Conservation (phyloP, 1,284 basidiomycete genomes). For the Fomes fomentarius region DNA sequence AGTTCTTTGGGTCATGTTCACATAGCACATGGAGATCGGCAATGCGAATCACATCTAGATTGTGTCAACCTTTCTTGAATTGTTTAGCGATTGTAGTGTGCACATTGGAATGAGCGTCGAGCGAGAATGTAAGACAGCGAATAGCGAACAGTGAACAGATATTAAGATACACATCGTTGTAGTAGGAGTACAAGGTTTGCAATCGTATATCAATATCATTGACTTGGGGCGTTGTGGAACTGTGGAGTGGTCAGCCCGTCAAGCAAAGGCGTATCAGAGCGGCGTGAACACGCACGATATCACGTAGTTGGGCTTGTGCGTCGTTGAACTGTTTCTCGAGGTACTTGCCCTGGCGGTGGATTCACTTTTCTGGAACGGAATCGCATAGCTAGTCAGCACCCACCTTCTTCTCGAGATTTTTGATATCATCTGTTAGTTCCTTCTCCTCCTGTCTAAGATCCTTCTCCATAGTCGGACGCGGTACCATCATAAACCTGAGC, state of each 20-base stretch:
- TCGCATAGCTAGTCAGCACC: too few relatives aligned
- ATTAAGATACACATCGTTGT: not conserved
- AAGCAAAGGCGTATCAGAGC: not conserved
- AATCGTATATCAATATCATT: slow-evolving; percentile 33
- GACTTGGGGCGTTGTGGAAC: slow-evolving; percentile 67
- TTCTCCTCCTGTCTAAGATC: slow-evolving; percentile 79
- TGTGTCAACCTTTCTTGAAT: too few relatives aligned
- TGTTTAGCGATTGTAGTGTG: too few relatives aligned
- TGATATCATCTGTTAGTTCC: slow-evolving; percentile 80
- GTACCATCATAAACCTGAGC: slow-evolving; percentile 89
- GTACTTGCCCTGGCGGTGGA: slow-evolving; percentile 85
- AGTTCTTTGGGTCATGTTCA: too few relatives aligned
- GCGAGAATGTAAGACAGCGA: too few relatives aligned
- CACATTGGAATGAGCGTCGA: too few relatives aligned
- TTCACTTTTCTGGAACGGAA: too few relatives aligned
- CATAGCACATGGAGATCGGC: too few relatives aligned
- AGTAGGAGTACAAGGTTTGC: not conserved
- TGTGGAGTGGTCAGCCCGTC: slow-evolving; percentile 27
- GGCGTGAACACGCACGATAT: slow-evolving; percentile 66
- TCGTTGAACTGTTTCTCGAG: slow-evolving; percentile 91
- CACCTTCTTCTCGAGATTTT: slow-evolving; percentile 80
- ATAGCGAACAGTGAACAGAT: too few relatives aligned
- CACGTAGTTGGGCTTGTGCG: slow-evolving; percentile 82
- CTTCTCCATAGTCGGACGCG: slow-evolving; percentile 76
- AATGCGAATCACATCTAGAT: too few relatives aligned